Conservation (phyloP, 2,329 filamentous ascomycete genomes). For the Sporothrix luriei region DNA sequence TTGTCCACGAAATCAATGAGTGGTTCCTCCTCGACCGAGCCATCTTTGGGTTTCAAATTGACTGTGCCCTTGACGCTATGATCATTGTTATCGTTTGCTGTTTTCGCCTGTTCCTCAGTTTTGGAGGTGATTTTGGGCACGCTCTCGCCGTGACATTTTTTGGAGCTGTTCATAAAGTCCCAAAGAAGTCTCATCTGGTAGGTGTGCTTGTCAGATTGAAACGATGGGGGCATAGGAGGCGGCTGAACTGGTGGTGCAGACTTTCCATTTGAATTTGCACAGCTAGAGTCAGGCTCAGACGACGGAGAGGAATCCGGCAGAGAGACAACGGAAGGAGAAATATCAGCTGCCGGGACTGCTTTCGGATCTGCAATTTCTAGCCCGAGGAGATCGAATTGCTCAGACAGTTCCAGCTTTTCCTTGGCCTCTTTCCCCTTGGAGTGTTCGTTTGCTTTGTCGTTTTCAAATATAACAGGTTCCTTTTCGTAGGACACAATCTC, state of each 20-base stretch:
- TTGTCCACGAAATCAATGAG: slow-evolving; percentile 10
- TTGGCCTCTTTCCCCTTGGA: neutral
- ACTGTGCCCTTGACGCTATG: neutral
- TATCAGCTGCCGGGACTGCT: too few species aligned
- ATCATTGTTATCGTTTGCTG: neutral
- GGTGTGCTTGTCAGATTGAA: slow-evolving; percentile 18
- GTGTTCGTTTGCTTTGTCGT: neutral
- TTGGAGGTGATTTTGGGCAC: neutral
- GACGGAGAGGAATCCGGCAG: neutral
- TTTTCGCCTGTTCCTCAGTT: too few species aligned
- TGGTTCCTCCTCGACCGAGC: neutral
- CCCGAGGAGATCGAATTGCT: slow-evolving; percentile 26
- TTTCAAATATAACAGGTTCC: neutral
- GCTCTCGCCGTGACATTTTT: neutral
- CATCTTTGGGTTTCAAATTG: neutral
- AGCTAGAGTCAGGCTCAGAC: neutral
- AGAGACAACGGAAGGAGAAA: neutral
- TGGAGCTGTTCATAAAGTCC: slow-evolving; percentile 31
- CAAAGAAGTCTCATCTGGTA: slow-evolving; percentile 33
- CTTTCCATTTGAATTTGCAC: neutral
- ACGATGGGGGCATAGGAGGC: neutral
- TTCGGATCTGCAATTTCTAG: neutral
- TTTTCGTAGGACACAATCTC: neutral
- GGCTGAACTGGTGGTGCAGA: neutral
- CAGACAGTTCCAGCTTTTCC: neutral